Base-by-base conservation (phyloP, 2,329 filamentous ascomycete genomes). In the Colletotrichum simmondsii region DNA sequence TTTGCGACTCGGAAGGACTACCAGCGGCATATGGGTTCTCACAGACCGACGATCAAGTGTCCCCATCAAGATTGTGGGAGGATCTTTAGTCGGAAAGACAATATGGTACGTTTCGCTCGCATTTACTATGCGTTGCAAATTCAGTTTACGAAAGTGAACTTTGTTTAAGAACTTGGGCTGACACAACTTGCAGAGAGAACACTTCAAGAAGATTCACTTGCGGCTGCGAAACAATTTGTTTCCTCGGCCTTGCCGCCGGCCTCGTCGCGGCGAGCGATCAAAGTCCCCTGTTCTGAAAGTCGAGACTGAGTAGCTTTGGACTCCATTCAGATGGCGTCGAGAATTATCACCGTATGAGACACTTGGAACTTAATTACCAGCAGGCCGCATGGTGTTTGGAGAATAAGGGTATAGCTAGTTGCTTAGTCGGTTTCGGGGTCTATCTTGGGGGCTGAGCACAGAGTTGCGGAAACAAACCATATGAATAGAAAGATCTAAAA, bases 1-100 rank as follows among this genome's bases (percentile, higher is more conserved):
- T 70, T 70, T 26, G 56, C 68, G 7, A 66, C 68, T 7, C 35
- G 54, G 19, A 70, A 70, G n/a, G 68, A 70, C 24, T 70, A 66
- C 11, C 62, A 66, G 42, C 62, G 68, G 1, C 68, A 70, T 14
- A 66, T 70, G 62, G 68, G 62, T n/a, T 70, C 68, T 1, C 68
- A 70, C 53, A 53, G 42, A n/a, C 68, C 68, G 5, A 30, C 68
- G 8, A 60, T 70, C 24, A 24, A 32, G 22, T 70, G 62, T 46
- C 63, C 54, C 5, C 68, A 70, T 24, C 62, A 63, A 10, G 68
- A 67, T 16, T 70, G 68, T 24, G 62, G 63, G 1, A 63, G 68
- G 4, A 59, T 70, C 8, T 70, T 70, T 2, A 70, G 68, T 28
- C 68, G 68, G 2, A 66, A 67, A 54, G 68, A 70, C 42, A 70